Evolutionary conservation across 148 eudicot species (phyloP).

Genomic region (Cornus kousa): DNA sequence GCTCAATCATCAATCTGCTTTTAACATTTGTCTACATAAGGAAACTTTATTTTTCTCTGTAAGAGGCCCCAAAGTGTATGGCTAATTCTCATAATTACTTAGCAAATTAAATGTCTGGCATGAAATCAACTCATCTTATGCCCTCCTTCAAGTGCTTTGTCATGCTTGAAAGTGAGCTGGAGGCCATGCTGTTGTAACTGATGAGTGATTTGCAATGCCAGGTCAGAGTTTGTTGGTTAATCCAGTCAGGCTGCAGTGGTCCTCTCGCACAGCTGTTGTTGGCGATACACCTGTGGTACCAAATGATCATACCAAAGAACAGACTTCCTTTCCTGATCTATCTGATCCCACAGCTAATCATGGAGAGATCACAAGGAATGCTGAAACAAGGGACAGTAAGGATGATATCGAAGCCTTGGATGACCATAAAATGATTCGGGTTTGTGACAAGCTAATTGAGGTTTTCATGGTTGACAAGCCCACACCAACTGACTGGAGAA

Average conservation of each 20-base stretch:
- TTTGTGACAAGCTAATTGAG: slow-evolving; percentile 82
- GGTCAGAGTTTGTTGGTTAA: slow-evolving; percentile 27
- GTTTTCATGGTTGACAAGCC: slow-evolving; percentile 92
- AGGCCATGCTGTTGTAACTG: not conserved
- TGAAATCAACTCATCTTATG: not conserved
- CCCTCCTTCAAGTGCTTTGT: not conserved
- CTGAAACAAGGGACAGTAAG: slow-evolving; percentile 17
- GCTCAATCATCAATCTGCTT: too few relatives aligned
- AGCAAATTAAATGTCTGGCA: not conserved
- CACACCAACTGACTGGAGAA: slow-evolving; percentile 86
- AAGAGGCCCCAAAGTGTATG: not conserved
- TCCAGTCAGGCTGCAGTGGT: slow-evolving; percentile 26
- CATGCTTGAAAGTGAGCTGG: not conserved
- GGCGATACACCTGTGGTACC: slow-evolving; percentile 33
- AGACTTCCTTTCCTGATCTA: slow-evolving; percentile 8
- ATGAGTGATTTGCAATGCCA: slow-evolving; percentile 18
- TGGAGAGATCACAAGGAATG: slow-evolving; percentile 20
- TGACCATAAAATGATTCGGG: slow-evolving; percentile 51
- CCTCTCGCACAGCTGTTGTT: slow-evolving; percentile 28
- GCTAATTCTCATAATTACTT: not conserved
- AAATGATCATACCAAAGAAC: slow-evolving; percentile 33
- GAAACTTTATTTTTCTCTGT: not conserved
- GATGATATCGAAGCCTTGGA: slow-evolving; percentile 37
- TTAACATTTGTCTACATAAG: too few relatives aligned
- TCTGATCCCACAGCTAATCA: slow-evolving; percentile 22